Conservation (phyloP, 1,284 basidiomycete genomes). For the Neolentinus lepideus region DNA sequence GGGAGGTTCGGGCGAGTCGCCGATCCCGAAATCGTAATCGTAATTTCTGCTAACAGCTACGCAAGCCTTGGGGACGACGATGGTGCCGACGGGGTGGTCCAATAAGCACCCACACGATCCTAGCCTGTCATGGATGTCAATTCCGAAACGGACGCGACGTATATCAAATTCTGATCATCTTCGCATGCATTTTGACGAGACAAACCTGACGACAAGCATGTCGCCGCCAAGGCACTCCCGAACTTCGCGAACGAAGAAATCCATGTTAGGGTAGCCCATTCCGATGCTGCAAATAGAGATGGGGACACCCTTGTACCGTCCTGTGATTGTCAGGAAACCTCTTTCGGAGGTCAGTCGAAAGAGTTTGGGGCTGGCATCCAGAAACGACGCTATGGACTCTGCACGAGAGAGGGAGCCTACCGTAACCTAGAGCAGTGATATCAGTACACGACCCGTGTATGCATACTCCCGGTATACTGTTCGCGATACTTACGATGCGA, state of each 20-base stretch:
- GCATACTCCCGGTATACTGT: neutral
- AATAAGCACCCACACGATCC: conserved; percentile 77
- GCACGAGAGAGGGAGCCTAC: conserved; percentile 73
- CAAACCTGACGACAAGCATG: conserved; percentile 67
- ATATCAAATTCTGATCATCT: neutral
- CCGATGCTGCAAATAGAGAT: conserved; percentile 76
- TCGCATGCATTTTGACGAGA: conserved; percentile 2
- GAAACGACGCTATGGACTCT: conserved; percentile 44
- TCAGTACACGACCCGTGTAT: neutral
- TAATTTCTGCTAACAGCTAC: conserved; percentile 69
- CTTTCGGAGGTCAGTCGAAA: conserved; percentile 68
- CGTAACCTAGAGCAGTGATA: conserved; percentile 43
- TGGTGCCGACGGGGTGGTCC: conserved; percentile 63
- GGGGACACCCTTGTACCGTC: conserved; percentile 61
- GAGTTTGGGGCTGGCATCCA: conserved; percentile 51
- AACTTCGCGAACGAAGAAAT: conserved; percentile 81
- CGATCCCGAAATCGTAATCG: conserved; percentile 62
- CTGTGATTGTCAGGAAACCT: conserved; percentile 78
- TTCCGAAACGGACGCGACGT: conserved; percentile 3
- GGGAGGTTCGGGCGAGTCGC: conserved; percentile 36
- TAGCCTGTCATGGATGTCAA: conserved; percentile 34
- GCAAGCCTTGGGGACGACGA: conserved; percentile 65
- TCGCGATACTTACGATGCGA: conserved; percentile 50
- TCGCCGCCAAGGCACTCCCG: conserved; percentile 75
- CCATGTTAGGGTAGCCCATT: conserved; percentile 78